phyloP scores from a whole-genome alignment of 2,329 filamentous ascomycete species.

The Ilyonectria mors-panacis region DNA sequence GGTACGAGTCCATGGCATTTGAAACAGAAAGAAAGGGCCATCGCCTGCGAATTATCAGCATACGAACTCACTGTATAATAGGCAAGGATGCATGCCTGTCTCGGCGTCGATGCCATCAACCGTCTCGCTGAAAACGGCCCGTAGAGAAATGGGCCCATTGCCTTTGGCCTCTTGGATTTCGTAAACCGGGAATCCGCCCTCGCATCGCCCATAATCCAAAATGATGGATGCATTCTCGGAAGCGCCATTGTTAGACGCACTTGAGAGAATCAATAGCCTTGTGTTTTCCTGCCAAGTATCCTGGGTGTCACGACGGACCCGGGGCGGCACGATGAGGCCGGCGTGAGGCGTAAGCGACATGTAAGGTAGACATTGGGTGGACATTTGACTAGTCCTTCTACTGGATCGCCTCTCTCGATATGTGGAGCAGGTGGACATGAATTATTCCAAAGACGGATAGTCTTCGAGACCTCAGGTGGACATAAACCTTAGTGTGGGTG shows the following conservation, averaged over 20 bases:
- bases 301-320: background rate
- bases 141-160: background rate
- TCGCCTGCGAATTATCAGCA: background rate
- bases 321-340: background rate
- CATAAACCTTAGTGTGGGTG: background rate
- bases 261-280: background rate
- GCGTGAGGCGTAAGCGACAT: background rate
- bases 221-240: background rate
- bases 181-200: background rate
- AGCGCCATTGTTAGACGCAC: background rate
- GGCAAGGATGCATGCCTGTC: background rate
- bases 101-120: background rate
- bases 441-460: background rate
- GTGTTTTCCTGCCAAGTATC: background rate
- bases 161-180: background rate
- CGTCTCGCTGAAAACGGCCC: background rate
- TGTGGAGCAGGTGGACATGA: background rate
- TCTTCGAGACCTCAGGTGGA: background rate
- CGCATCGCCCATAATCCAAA: slow-evolving; percentile 9
- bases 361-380: background rate
- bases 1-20: slow-evolving; percentile 16
- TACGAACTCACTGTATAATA: too few relatives aligned
- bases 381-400: background rate
- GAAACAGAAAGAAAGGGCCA: slow-evolving; percentile 6
- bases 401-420: background rate